Evolutionary conservation across 495 filamentous ascomycete species (phyloP).

Genomic region (Halenospora varia): DNA sequence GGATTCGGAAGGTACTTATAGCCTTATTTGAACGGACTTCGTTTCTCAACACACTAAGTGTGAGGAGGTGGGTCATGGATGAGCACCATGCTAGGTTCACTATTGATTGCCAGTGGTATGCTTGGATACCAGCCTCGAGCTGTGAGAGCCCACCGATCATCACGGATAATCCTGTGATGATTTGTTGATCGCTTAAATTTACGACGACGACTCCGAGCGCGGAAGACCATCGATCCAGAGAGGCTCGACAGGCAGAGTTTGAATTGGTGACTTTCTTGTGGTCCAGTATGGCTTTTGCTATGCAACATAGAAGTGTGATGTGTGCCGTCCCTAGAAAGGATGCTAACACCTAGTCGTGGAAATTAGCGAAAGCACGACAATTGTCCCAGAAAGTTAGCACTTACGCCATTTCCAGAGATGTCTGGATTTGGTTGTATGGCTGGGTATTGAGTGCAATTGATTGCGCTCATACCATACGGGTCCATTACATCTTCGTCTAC

Average conservation of each 20-base stretch:
- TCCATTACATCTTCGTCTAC: no score
- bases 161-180: constrained; percentile 2
- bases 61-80: constrained; percentile 33
- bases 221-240: neutral
- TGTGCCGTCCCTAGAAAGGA: neutral
- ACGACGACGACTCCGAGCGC: neutral
- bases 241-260: no score
- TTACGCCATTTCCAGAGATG: constrained; percentile 1
- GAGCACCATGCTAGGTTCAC: constrained; percentile 39
- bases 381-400: neutral
- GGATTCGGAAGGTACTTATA: neutral
- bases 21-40: neutral
- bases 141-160: constrained; percentile 3
- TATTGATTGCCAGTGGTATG: constrained; percentile 37
- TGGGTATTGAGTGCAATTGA: neutral
- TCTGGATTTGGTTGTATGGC: constrained; percentile 1
- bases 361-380: neutral
- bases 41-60: constrained; percentile 32
- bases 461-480: neutral
- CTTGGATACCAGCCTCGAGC: constrained; percentile 11
- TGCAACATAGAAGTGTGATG: neutral
- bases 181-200: constrained; percentile 3
- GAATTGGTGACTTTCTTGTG: neutral
- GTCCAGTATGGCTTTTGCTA: neutral
- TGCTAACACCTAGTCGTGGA: neutral